Percentiles rank a stretch among this genome's conserved stretches.
Evolutionary conservation across 345 rosid species (phyloP).

Genomic region (Pistacia vera): DNA sequence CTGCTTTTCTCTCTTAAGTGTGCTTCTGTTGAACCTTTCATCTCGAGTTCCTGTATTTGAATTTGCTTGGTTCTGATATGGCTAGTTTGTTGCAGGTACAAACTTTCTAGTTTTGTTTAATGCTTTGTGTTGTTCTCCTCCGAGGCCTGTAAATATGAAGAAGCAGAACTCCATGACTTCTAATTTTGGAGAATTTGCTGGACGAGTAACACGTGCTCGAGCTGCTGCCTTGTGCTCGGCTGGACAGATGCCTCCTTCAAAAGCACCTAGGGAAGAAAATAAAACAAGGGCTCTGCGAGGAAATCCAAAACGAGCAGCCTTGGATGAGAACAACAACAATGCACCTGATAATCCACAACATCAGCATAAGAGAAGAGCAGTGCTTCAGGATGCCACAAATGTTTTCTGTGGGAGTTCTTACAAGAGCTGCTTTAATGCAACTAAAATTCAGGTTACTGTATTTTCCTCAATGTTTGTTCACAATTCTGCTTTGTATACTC

Average conservation of each 20-base stretch:
- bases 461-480: slow-evolving; percentile 8
- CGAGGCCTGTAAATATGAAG: slow-evolving; percentile 51
- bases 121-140: slow-evolving; percentile 32
- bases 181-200: slow-evolving; percentile 35
- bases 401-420: slow-evolving; percentile 46
- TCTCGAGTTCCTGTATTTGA: neutral
- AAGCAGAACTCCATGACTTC: slow-evolving; percentile 43
- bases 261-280: slow-evolving; percentile 37
- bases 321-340: slow-evolving; percentile 46
- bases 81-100: slow-evolving; percentile 28
- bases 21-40: neutral
- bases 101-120: slow-evolving; percentile 16
- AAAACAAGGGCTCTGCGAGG: slow-evolving; percentile 33
- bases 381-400: slow-evolving; percentile 76
- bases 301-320: slow-evolving; percentile 53
- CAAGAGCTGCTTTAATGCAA: slow-evolving; percentile 51
- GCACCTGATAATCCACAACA: slow-evolving; percentile 27
- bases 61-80: slow-evolving; percentile 11
- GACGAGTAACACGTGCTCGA: slow-evolving; percentile 73
- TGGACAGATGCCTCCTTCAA: slow-evolving; percentile 32
- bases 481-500: neutral
- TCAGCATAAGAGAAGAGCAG: slow-evolving; percentile 62
- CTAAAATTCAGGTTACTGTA: slow-evolving; percentile 54
- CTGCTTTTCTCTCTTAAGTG: neutral
- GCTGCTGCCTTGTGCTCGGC: slow-evolving; percentile 56